Base-by-base conservation (phyloP, 2,329 filamentous ascomycete species). In the Cryphonectria nitschkei region DNA sequence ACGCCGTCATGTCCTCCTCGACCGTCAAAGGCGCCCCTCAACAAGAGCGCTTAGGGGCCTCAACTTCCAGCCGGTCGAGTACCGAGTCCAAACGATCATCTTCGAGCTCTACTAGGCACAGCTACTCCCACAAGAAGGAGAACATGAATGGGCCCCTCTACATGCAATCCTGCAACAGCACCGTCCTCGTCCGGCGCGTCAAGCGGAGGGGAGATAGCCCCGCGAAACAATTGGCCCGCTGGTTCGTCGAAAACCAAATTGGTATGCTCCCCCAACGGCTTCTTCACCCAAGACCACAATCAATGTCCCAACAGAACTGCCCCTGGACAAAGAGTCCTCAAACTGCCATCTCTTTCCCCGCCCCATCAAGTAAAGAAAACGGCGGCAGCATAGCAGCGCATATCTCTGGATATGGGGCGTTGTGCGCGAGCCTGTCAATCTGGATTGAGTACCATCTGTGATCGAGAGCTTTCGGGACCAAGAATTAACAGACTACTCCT, bases 231-330 rank as follows among this genome's bases (percentile, higher is more conserved):
- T 80, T 92, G 62, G 87, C 88, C 73, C 84, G 86, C 77, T 93
- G 91, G 89, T 87, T 95, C 79, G 89, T 93, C 75, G 85, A 92
- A 77, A 93, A 95, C 80, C 93, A 95, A 80, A 90, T 93, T 76
- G 92, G 93, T 95, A 89, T 72, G 89, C 82, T 52, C 3, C 34
- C 6, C 5, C 26, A 22, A 34, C 60, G 54, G 46, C 61, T 46
- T 34, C 29, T 22, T n/a, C 41, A 13, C 26, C 52, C 34, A 22
- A 16, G 19, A n/a, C 60, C 54, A 46, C 58, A 50, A 65, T 66
- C 52, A 43, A n/a, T 43, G 52, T 29, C 65, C 66, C 64, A 58
- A 41, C 64, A 60, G 8, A 37, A 32, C 5, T 34, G 34, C 61
- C 34, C 67, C 34, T 60, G 50, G 50, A 65, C 29, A 11, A 37